Conservation (phyloP, 1,284 basidiomycete species). For the Xerocomus amazonicus region DNA sequence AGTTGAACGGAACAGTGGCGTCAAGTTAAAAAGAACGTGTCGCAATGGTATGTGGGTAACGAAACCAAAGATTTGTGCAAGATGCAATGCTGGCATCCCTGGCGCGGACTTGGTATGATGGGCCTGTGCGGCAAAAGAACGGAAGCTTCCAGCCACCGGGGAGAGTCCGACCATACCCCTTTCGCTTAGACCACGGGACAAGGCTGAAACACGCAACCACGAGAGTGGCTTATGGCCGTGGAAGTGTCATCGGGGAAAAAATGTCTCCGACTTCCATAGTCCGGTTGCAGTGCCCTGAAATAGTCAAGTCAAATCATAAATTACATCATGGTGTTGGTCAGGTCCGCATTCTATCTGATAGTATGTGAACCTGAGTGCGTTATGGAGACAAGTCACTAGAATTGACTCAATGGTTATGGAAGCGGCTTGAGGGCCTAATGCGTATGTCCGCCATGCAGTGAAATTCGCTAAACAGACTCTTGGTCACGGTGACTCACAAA, state of each 20-base stretch:
- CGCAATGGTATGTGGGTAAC: background rate
- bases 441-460: background rate
- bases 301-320: background rate
- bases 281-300: constrained; percentile 10
- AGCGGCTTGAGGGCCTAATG: background rate
- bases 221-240: background rate
- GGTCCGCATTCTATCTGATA: background rate
- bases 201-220: background rate
- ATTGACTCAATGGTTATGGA: background rate
- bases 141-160: constrained; percentile 23
- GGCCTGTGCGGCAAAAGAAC: constrained; percentile 15
- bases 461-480: background rate
- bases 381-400: background rate
- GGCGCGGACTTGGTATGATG: background rate
- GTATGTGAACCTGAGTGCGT: background rate
- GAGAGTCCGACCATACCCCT: constrained; percentile 14
- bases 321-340: background rate
- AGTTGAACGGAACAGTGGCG: constrained; percentile 1
- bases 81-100: background rate
- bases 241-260: constrained; percentile 19
- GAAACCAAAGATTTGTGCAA: constrained; percentile 1
- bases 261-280: constrained; percentile 23
- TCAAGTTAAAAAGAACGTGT: background rate
- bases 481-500: background rate
- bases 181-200: constrained; percentile 9